Conservation (phyloP, 164 flowering plant genomes). For the Berberis thunbergii region DNA sequence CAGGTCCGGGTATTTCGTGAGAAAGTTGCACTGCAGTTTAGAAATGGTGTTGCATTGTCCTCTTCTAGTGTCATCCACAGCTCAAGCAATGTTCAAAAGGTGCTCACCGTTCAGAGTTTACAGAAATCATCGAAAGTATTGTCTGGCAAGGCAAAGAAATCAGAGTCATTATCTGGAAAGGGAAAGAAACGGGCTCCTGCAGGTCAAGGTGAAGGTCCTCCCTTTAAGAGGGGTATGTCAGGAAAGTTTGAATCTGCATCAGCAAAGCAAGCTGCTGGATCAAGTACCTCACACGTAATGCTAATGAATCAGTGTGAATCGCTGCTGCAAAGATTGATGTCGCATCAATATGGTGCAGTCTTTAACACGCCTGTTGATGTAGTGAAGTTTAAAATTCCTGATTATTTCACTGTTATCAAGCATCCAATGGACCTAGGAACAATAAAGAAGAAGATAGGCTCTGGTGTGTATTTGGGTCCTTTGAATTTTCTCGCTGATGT, state of each 20-base stretch:
- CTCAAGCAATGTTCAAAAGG: constrained; percentile 34
- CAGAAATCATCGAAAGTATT: constrained; percentile 16
- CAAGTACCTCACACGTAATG: constrained; percentile 9
- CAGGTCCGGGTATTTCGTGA: constrained; percentile 42
- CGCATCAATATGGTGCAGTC: constrained; percentile 48
- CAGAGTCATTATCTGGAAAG: not conserved
- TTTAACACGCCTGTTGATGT: constrained; percentile 68
- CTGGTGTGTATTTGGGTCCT: constrained; percentile 45
- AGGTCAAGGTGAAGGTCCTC: constrained; percentile 28
- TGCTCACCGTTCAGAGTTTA: constrained; percentile 14
- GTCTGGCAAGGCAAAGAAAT: constrained; percentile 33
- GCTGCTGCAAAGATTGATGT: constrained; percentile 46
- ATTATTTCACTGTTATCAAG: constrained; percentile 60
- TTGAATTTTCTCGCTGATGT: constrained; percentile 63
- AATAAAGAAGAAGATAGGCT: constrained; percentile 36
- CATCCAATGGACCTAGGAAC: constrained; percentile 92
- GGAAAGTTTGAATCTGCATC: constrained; percentile 19
- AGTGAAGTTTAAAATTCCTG: constrained; percentile 64
- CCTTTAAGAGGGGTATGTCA: constrained; percentile 22
- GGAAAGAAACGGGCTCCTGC: constrained; percentile 32
- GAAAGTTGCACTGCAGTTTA: constrained; percentile 20
- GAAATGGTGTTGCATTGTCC: constrained; percentile 21
- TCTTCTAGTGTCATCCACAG: constrained; percentile 43
- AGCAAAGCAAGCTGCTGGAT: constrained; percentile 7
- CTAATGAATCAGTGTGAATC: constrained; percentile 58